phyloP scores from a whole-genome alignment of 371 early-diverging fungal species.

The Apophysomyces elegans region DNA sequence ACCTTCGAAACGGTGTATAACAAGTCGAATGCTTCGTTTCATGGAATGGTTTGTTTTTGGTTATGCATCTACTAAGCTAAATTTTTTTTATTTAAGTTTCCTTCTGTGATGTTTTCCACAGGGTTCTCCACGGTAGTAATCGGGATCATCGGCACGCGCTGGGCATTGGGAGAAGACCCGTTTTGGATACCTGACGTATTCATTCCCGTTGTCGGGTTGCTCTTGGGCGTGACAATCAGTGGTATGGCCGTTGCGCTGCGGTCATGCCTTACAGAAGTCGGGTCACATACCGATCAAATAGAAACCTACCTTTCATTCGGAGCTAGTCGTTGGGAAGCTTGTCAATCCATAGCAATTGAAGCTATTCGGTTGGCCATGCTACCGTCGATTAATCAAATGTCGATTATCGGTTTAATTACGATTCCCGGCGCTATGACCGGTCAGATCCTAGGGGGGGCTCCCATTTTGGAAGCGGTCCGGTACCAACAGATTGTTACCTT shows the following conservation, averaged over 20 bases:
- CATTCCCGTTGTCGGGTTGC: constrained; percentile 85
- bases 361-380: constrained; percentile 76
- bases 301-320: constrained; percentile 79
- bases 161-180: constrained; percentile 72
- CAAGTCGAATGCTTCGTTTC: constrained; percentile 51
- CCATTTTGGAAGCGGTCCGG: constrained; percentile 73
- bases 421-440: constrained; percentile 90
- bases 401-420: constrained; percentile 81
- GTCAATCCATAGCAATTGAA: constrained; percentile 69
- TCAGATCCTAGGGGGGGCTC: constrained; percentile 83
- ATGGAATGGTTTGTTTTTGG: constrained; percentile 46
- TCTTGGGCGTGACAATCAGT: constrained; percentile 81
- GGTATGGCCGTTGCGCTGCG: constrained; percentile 77
- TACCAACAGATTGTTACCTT: constrained; percentile 83
- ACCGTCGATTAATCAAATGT: constrained; percentile 84
- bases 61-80: not conserved
- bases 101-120: constrained; percentile 50
- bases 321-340: constrained; percentile 83
- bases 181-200: constrained; percentile 76
- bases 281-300: constrained; percentile 67
- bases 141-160: constrained; percentile 64
- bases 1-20: constrained; percentile 59
- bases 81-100: constrained; percentile 28
- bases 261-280: constrained; percentile 45
- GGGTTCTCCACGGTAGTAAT: constrained; percentile 47